phyloP scores from a whole-genome alignment of 352 stramenopile genomes.

The Globisporangium yorkense region DNA sequence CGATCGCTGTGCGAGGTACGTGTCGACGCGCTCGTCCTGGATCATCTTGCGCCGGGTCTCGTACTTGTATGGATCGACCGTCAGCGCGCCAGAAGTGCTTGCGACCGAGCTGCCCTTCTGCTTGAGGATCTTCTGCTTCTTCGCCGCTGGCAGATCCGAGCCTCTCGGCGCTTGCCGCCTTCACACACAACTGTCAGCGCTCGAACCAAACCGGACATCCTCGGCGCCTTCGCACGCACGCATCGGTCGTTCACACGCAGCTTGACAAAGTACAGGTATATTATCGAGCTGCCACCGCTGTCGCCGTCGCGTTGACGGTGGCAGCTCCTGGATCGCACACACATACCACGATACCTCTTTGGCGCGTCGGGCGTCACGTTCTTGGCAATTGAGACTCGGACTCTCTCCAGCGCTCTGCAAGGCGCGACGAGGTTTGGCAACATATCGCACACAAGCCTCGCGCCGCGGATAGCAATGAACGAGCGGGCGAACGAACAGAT shows the following conservation, averaged over 20 bases:
- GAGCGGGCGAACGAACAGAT: not conserved
- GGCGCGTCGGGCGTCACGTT: conserved; percentile 22
- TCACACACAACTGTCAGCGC: conserved; percentile 6
- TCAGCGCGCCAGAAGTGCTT: not conserved
- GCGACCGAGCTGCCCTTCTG: conserved; percentile 4
- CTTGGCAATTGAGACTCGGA: conserved; percentile 16
- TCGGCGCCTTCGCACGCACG: not conserved
- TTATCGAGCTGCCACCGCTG: conserved; percentile 8
- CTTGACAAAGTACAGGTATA: conserved; percentile 16
- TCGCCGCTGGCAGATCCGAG: not conserved
- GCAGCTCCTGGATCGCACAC: not conserved
- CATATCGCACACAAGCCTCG: conserved; percentile 2
- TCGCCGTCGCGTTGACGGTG: not conserved
- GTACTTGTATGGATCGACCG: conserved; percentile 50
- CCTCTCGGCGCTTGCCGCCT: conserved; percentile 3
- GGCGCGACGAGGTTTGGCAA: conserved; percentile 16
- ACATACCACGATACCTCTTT: conserved; percentile 32
- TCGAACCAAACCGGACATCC: not conserved
- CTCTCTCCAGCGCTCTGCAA: conserved; percentile 22
- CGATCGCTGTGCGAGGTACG: conserved; percentile 35
- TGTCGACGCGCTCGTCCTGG: conserved; percentile 27
- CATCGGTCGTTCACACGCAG: not conserved
- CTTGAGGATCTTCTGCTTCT: conserved; percentile 6
- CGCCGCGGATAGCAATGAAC: not conserved
- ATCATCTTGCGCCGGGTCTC: conserved; percentile 46